A percentile compares a stretch with the other conserved stretches of the same genome.
These are phyloP conservation scores for Flagelloscypha sp. DNA, from an alignment of 768 basidiomycete genomes.

Conservation along the genomic window DNA sequence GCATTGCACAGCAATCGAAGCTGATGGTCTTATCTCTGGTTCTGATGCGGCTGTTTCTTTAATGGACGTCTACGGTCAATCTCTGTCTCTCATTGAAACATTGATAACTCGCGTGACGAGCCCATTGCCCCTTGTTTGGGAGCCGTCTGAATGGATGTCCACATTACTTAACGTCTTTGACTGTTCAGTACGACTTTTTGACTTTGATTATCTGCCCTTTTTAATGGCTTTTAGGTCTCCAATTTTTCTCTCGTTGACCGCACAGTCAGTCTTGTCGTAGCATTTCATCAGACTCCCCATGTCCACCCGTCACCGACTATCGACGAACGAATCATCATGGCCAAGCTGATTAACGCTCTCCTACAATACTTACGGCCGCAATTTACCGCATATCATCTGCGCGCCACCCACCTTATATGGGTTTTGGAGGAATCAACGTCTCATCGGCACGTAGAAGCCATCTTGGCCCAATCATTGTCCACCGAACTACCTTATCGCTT, in stretches of 20 bases:
- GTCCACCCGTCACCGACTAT: constrained; percentile 48
- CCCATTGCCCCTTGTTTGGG: constrained; percentile 42
- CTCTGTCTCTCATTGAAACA: constrained; percentile 41
- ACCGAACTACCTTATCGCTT: constrained; percentile 36
- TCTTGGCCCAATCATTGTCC: constrained; percentile 67
- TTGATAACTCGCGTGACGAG: constrained; percentile 39
- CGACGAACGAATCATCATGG: constrained; percentile 46
- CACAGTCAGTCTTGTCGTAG: constrained; percentile 46
- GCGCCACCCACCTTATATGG: constrained; percentile 81
- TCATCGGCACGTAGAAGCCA: constrained; percentile 65
- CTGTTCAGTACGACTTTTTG: constrained; percentile 36
- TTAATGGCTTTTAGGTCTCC: constrained; percentile 30
- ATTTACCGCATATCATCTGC: constrained; percentile 66
- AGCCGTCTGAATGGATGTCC: constrained; percentile 56
- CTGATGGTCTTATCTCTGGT: too few relatives aligned
- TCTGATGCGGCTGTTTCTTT: too few relatives aligned
- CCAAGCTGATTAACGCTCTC: constrained; percentile 58
- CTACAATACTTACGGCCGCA: constrained; percentile 65
- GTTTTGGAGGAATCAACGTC: constrained; percentile 49
- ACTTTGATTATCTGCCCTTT: constrained; percentile 2
- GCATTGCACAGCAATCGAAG: too few relatives aligned
- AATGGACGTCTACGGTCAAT: constrained; percentile 45
- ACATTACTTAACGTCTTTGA: constrained; percentile 45
- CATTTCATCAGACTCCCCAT: constrained; percentile 40
- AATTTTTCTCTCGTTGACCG: constrained; percentile 67